Evolutionary conservation across 352 stramenopile species (phyloP).

Genomic region (Pythium biforme): DNA sequence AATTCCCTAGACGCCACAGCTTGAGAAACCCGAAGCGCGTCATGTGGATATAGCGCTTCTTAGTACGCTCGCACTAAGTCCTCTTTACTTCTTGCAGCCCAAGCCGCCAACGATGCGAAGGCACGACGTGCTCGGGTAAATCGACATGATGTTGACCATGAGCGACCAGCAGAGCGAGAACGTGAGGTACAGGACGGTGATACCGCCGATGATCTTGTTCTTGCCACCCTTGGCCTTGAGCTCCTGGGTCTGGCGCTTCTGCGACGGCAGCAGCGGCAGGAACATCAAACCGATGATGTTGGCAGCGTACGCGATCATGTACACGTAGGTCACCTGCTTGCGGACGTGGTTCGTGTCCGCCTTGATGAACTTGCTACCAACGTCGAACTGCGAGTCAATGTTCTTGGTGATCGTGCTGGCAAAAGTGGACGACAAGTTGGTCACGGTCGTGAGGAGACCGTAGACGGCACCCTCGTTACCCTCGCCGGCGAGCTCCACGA

Average conservation of each 20-base stretch:
- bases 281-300: constrained; percentile 26
- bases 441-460: constrained; percentile 19
- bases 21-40: not conserved
- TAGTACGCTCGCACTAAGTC: not conserved
- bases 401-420: constrained; percentile 25
- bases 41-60: not conserved
- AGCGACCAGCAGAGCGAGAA: constrained; percentile 25
- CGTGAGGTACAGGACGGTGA: constrained; percentile 25
- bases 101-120: constrained; percentile 26
- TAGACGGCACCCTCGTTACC: constrained; percentile 29
- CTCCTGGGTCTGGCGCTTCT: constrained; percentile 23
- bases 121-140: constrained; percentile 30
- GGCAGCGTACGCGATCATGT: constrained; percentile 19
- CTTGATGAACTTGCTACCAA: constrained; percentile 23
- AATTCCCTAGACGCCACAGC: not conserved
- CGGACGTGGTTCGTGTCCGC: constrained; percentile 23
- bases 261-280: constrained; percentile 25
- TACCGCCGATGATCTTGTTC: constrained; percentile 19
- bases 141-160: constrained; percentile 32
- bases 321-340: constrained; percentile 21
- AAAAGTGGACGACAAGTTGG: constrained; percentile 22
- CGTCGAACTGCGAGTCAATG: constrained; percentile 24
- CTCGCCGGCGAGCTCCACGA: constrained; percentile 30
- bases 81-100: constrained; percentile 16
- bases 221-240: constrained; percentile 24